Evolutionary conservation across 73 alveolate species (phyloP), one percentile per base, ranked within the genome.

Genomic region (Paramecium biaurelia): DNA sequence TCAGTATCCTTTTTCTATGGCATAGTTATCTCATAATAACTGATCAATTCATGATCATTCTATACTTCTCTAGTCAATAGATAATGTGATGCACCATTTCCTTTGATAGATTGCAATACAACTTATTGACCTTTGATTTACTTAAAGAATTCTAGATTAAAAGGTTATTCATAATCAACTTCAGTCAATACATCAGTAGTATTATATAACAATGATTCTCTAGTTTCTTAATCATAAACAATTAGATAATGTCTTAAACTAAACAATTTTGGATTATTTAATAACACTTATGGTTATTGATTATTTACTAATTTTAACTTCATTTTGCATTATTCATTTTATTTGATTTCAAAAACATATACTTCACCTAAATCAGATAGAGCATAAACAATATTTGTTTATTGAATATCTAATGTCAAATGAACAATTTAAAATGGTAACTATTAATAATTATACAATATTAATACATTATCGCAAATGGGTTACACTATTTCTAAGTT

Each of bases 291-390:
- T 11, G 41, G 0, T 63, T 63, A 63, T 30, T 63, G 23, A 32
- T 63, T 63, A 14, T 24, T 63, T 4, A 63, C 84, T 63, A 63
- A 24, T 63, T 63, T 63, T 12, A 23, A 63, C 12, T 24, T 63
- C 84, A 63, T 74, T 74, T 41, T 34, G 59, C 87, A 74, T 74
- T 74, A 74, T 7, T 74, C 87, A 34, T 74, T 74, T 74, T 74
- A 18, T 74, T 74, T 74, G 35, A 41, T 74, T 37, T 74, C 87
- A 74, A 37, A 74, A 1, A 74, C 87, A 74, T 74, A 74, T 37
- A 74, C 59, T 15, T 74, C 87, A n/a, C 59, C 57, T 34, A 12
- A 37, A 74, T 74, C 87, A 28, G 67, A 34, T 74, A 74, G n/a
- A 9, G 59, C 87, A 74, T 74, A 74, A 34, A 74, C 87, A 15